Evolutionary conservation across 2,329 filamentous ascomycete genomes (phyloP), one percentile per base, ranked within the genome.

Genomic region (Penicillium corylophilum): DNA sequence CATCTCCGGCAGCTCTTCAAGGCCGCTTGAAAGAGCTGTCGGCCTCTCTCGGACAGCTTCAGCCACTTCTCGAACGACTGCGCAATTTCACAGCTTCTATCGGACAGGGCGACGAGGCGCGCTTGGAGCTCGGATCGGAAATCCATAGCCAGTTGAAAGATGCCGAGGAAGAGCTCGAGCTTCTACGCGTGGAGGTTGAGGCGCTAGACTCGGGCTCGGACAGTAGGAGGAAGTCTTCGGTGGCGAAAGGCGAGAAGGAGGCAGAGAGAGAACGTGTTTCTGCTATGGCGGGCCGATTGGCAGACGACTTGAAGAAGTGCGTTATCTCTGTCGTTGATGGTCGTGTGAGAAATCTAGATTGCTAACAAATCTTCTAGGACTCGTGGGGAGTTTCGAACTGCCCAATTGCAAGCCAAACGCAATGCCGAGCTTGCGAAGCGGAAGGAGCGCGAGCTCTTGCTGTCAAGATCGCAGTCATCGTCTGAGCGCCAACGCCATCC

Each of bases 101-200:
- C 10, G 73, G 79, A 69, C 65, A 88, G 81, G 78, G 88, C 79
- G 73, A 86, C 77, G 80, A 83, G 56, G 78, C 79, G 5, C 83
- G 87, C 50, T 71, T 86, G 18, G 91, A 96, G 72, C 81, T 96
- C 29, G 83, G 84, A 58, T 79, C 83, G 20, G 91, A 96, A 69
- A 95, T 96, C 57, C 85, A 87, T 60, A 85, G 89, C 64, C 82
- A 82, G 16, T 73, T 96, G 54, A 87, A 89, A 61, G 86, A 89
- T 51, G 83, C 88, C 44, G 86, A 95, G 63, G 90, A 95, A 56
- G 90, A 95, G 53, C 82, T 94, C 58, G 92, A 95, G 70, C 72
- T 94, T 16, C 68, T 96, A 29, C 79, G 78, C 43, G 90, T 94
- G 67, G 91, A 96, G 64, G 80, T 90, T 24, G 82, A 88, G 55